phyloP scores from a whole-genome alignment of 2,329 filamentous ascomycete genomes.

The Aspergillus oerlinghausenensis region DNA sequence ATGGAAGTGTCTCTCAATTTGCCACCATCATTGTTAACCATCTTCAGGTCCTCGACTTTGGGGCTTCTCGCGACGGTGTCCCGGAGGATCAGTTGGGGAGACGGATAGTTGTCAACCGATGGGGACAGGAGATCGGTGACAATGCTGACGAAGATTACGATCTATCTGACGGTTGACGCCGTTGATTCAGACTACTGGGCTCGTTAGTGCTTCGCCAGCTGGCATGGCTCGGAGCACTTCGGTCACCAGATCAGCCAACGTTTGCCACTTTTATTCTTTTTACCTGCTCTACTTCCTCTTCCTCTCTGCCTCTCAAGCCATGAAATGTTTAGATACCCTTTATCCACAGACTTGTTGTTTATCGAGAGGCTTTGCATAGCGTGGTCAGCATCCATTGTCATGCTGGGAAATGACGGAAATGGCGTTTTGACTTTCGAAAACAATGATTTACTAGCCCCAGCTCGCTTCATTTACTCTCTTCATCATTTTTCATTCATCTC shows the following conservation, averaged over 20 bases:
- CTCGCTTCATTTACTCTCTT: conserved; percentile 8
- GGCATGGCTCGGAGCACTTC: conserved; percentile 1
- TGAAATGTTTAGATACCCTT: conserved; percentile 34
- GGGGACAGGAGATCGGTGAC: conserved; percentile 35
- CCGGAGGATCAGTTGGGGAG: conserved; percentile 71
- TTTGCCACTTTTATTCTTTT: conserved; percentile 4
- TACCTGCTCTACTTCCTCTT: conserved; percentile 5
- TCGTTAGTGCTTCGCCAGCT: background rate
- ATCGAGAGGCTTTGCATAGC: conserved; percentile 36
- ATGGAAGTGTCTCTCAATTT: background rate
- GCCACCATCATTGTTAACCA: conserved; percentile 9
- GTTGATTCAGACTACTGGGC: conserved; percentile 8
- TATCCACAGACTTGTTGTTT: conserved; percentile 26
- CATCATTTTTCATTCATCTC: background rate
- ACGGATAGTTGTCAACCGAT: conserved; percentile 56
- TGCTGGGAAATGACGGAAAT: conserved; percentile 30
- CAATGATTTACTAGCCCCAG: conserved; percentile 6
- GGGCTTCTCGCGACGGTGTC: conserved; percentile 83
- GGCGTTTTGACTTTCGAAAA: conserved; percentile 30
- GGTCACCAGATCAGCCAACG: background rate
- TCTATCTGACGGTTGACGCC: conserved; percentile 17
- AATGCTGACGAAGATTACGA: conserved; percentile 33
- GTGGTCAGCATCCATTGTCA: conserved; percentile 33
- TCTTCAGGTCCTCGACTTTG: conserved; percentile 90
- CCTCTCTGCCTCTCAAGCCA: conserved; percentile 12